Evolutionary conservation across 305 asterid species (phyloP).

Genomic region (Plantago coronopus): DNA sequence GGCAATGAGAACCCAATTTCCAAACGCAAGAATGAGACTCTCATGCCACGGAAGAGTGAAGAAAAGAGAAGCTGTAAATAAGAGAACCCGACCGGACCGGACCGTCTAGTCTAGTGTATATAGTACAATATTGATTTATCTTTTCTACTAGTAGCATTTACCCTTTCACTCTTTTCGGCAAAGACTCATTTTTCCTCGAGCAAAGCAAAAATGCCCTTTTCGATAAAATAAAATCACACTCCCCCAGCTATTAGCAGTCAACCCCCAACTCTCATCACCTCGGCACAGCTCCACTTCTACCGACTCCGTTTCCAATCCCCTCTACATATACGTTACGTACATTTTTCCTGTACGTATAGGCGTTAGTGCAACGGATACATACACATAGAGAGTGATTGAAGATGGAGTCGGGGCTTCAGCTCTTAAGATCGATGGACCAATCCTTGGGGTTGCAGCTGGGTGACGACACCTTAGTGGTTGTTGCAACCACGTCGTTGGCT

Average conservation of each 20-base stretch:
- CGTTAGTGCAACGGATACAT: neutral
- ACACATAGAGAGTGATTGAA: neutral
- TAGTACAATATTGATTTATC: no score
- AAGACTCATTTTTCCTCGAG: neutral
- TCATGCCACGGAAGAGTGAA: no score
- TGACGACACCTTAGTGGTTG: slow-evolving; percentile 41
- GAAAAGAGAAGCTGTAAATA: no score
- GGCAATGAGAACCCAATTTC: no score
- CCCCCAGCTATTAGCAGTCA: neutral
- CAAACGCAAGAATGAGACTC: no score
- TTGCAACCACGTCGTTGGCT: slow-evolving; percentile 55
- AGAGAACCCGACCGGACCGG: no score
- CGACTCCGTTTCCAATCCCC: slow-evolving; percentile 8
- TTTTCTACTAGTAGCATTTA: no score
- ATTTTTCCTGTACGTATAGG: neutral
- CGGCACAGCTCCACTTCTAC: slow-evolving; percentile 4
- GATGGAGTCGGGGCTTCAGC: slow-evolving; percentile 51
- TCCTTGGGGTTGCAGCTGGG: slow-evolving; percentile 50
- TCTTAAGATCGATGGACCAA: slow-evolving; percentile 50
- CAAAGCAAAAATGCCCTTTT: neutral
- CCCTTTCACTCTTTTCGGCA: no score
- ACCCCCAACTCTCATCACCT: neutral
- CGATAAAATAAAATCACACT: neutral
- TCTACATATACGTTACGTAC: neutral
- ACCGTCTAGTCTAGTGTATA: no score